These are phyloP conservation scores for Coleophoma eucalyptorum DNA, from an alignment of 2,329 filamentous ascomycete genomes.

Conservation along the genomic window DNA sequence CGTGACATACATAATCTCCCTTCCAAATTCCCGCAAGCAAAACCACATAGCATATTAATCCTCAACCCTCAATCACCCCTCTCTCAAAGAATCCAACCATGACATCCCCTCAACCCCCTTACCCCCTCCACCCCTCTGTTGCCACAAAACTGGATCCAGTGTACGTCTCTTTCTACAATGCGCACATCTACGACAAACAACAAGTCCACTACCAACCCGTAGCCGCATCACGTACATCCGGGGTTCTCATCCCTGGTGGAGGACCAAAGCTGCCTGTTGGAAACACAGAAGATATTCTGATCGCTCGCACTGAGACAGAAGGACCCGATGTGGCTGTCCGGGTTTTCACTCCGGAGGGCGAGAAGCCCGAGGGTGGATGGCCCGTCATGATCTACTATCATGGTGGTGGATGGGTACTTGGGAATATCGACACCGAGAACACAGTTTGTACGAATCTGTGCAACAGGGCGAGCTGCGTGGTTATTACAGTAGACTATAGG, in stretches of 20 bases:
- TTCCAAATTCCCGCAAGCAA: too few species aligned
- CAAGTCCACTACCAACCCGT: conserved; percentile 53
- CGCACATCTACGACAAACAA: conserved; percentile 19
- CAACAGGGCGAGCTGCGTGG: conserved; percentile 43
- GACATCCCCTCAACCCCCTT: conserved; percentile 16
- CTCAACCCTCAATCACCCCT: too few species aligned
- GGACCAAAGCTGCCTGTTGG: conserved; percentile 42
- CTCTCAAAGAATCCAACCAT: too few species aligned
- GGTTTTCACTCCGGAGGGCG: conserved; percentile 45
- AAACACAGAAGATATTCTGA: conserved; percentile 14
- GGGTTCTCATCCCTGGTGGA: conserved; percentile 47
- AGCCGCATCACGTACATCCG: conserved; percentile 43
- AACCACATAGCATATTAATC: too few species aligned
- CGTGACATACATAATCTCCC: too few species aligned
- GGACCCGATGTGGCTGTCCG: conserved; percentile 44
- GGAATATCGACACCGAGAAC: conserved; percentile 55
- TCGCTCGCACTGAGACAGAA: conserved; percentile 31
- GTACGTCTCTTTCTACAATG: conserved; percentile 22
- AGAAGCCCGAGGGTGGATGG: conserved; percentile 43
- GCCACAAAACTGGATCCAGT: conserved; percentile 16
- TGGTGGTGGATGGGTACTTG: conserved; percentile 56
- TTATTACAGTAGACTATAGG: conserved; percentile 53
- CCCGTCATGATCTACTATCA: conserved; percentile 54
- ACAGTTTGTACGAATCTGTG: conserved; percentile 52
- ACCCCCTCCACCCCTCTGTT: conserved; percentile 20